These are phyloP conservation scores for Suillus lakei DNA, from an alignment of 768 basidiomycete genomes.

Conservation along the genomic window DNA sequence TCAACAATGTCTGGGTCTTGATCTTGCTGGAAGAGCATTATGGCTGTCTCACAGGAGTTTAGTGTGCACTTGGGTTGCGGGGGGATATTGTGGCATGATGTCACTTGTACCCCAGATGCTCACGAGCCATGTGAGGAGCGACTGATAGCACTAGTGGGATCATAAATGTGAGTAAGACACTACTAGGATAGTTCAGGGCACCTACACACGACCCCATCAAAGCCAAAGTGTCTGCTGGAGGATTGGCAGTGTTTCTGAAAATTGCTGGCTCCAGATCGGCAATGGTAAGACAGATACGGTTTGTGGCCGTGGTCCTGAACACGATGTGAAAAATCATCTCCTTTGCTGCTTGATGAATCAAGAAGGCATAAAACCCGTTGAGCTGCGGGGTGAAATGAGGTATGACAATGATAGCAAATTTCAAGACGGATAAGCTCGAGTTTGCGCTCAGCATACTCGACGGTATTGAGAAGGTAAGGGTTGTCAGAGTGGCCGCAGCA, in stretches of 20 bases:
- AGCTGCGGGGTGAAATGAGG: not conserved
- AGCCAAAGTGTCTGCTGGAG: not conserved
- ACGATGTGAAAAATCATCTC: not conserved
- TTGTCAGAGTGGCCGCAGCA: not conserved
- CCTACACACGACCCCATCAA: not conserved
- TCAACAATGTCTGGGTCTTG: too few relatives aligned
- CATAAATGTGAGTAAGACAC: too few relatives aligned
- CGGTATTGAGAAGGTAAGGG: not conserved
- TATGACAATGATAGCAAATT: not conserved
- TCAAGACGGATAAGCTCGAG: not conserved
- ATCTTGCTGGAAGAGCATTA: too few relatives aligned
- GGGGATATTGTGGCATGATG: not conserved
- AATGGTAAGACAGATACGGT: not conserved
- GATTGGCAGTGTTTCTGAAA: not conserved
- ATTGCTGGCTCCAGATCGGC: not conserved
- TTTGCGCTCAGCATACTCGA: not conserved
- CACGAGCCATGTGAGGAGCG: not conserved
- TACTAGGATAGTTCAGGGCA: too few relatives aligned
- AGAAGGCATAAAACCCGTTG: not conserved
- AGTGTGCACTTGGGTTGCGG: not conserved
- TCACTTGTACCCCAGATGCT: not conserved
- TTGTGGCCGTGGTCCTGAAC: not conserved
- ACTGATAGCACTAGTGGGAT: not conserved
- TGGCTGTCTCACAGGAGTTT: not conserved
- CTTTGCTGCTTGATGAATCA: not conserved